These are phyloP conservation scores for Amaranthus hypochondriacus DNA, from an alignment of 148 eudicot species.

Conservation along the genomic window DNA sequence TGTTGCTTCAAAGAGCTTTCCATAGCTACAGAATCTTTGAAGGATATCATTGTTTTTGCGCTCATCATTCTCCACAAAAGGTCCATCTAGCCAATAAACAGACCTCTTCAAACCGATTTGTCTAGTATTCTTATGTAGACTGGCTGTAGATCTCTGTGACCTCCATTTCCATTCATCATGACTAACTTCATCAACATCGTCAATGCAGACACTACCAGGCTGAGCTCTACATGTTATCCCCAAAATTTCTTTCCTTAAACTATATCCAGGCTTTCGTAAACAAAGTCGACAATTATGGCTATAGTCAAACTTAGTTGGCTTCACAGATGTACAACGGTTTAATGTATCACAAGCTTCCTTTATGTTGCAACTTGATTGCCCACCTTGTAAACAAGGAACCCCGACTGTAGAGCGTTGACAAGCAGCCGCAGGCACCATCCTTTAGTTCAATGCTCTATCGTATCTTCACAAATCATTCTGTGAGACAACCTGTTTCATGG, in stretches of 20 bases:
- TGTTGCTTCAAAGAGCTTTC: conserved; percentile 60
- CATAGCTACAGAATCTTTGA: conserved; percentile 43
- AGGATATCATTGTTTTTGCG: conserved; percentile 60
- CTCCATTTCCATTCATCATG: conserved; percentile 34
- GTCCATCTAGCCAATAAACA: conserved; percentile 34
- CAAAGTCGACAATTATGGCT: conserved; percentile 20
- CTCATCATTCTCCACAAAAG: conserved; percentile 57
- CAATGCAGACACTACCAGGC: conserved; percentile 35
- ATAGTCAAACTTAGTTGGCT: conserved; percentile 14
- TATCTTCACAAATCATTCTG: background rate
- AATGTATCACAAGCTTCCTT: conserved; percentile 17
- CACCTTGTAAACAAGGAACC: conserved; percentile 29
- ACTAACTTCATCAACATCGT: conserved; percentile 26
- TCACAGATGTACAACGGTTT: conserved; percentile 16
- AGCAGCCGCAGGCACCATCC: conserved; percentile 29
- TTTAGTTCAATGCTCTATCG: conserved; percentile 1
- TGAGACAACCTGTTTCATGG: background rate
- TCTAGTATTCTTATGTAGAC: conserved; percentile 25
- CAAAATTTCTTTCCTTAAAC: conserved; percentile 22
- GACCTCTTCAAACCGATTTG: conserved; percentile 25
- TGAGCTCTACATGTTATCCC: conserved; percentile 29
- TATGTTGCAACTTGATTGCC: conserved; percentile 18
- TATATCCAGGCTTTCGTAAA: conserved; percentile 19
- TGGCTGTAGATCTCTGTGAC: conserved; percentile 22
- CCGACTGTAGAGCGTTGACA: conserved; percentile 32